Conservation (phyloP, 129 eudicot species). For the Chrysanthemum makinoi region DNA sequence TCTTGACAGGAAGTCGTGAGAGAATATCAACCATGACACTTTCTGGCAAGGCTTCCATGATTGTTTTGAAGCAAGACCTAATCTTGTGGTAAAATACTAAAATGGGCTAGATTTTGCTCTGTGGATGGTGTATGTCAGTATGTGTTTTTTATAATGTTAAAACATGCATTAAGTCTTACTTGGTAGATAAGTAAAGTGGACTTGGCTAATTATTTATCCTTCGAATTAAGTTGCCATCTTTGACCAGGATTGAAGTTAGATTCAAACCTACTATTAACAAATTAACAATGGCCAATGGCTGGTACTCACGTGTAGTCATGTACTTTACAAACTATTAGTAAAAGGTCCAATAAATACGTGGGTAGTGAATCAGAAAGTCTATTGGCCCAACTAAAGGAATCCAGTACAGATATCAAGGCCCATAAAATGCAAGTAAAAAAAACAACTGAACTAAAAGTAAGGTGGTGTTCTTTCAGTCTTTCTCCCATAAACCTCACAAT, state of each 20-base stretch:
- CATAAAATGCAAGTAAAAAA: not conserved
- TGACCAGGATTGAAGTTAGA: constrained; percentile 1
- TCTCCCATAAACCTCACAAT: too few relatives aligned
- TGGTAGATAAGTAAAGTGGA: constrained; percentile 14
- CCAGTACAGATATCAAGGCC: not conserved
- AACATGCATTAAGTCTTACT: not conserved
- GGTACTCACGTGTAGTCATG: too few relatives aligned
- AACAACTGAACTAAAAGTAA: not conserved
- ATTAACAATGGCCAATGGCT: not conserved
- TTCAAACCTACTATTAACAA: not conserved
- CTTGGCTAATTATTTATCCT: not conserved
- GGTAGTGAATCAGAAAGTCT: constrained; percentile 2
- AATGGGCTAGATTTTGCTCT: not conserved
- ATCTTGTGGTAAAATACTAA: not conserved
- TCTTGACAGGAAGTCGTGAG: constrained; percentile 36
- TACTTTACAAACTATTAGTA: too few relatives aligned
- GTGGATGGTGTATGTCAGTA: not conserved
- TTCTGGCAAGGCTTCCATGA: constrained; percentile 31
- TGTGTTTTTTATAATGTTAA: not conserved
- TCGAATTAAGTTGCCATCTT: constrained; percentile 3
- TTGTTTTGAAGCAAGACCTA: not conserved
- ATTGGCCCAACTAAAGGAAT: not conserved
- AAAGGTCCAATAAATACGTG: not conserved
- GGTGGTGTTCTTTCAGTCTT: too few relatives aligned
- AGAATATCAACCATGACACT: constrained; percentile 32